phyloP scores from a whole-genome alignment of 208 protist species.

The Kentomonas sorsogonicus region DNA sequence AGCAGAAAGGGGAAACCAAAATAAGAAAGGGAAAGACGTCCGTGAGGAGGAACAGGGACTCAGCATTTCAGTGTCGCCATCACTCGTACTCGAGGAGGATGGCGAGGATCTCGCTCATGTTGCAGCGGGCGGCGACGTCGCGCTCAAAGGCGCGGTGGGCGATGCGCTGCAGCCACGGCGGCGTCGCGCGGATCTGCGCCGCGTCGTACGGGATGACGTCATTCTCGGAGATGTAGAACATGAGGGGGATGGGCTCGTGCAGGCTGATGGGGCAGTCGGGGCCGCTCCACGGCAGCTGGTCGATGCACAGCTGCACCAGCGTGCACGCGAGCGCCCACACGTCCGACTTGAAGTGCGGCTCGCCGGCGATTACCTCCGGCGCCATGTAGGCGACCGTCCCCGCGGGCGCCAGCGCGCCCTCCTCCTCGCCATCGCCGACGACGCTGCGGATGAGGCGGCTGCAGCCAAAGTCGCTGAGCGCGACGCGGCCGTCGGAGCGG shows the following conservation, averaged over 20 bases:
- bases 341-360: constrained; percentile 50
- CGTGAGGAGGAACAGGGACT: not conserved
- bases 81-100: constrained; percentile 40
- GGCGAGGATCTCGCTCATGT: constrained; percentile 37
- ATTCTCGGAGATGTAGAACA: constrained; percentile 52
- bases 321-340: constrained; percentile 66
- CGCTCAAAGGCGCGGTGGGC: constrained; percentile 37
- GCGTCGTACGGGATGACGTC: constrained; percentile 35
- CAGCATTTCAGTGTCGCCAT: not conserved
- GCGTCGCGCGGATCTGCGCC: constrained; percentile 24
- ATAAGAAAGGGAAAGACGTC: not conserved
- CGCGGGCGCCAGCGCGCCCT: constrained; percentile 18
- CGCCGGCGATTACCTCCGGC: constrained; percentile 48
- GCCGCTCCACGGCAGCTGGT: constrained; percentile 32
- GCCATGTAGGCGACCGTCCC: constrained; percentile 72
- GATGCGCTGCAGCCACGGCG: constrained; percentile 53
- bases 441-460: constrained; percentile 27
- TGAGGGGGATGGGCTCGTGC: constrained; percentile 38
- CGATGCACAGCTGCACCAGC: constrained; percentile 46
- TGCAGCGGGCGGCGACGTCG: constrained; percentile 32
- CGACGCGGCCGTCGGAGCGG: constrained; percentile 57
- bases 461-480: constrained; percentile 68
- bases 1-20: constrained; percentile 8
- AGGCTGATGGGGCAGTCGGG: constrained; percentile 14
- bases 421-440: constrained; percentile 9